Evolutionary conservation across 495 filamentous ascomycete genomes (phyloP), one percentile per base, ranked within the genome.

Genomic region (Hypoxylon cercidicola): DNA sequence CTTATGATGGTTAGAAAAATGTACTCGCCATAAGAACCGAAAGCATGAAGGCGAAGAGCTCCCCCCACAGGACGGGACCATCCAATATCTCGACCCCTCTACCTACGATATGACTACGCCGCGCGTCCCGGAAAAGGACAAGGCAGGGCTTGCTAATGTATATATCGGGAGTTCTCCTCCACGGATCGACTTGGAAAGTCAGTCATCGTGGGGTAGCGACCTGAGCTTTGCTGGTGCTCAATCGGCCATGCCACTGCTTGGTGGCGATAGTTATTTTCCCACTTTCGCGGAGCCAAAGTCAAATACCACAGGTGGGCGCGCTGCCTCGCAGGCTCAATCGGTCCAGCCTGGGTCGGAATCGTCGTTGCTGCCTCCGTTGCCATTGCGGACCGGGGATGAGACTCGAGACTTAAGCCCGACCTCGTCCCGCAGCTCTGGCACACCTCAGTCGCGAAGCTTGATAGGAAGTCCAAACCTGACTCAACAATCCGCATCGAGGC

Each of bases 1-100:
- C 13, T 43, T 32, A 18, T 19, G 16, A 13, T n/a, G 1, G 4
- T 9, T 12, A 68, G 64, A 68, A 20, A 68, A 68, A 63, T 47
- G 35, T 37, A 63, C 54, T 8, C 47, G 30, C 8, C 64, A 15
- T 15, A 51, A 52, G 3, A 52, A 59, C 21, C 59, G 50, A 19
- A 62, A 53, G 45, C 52, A 62, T 30, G 32, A 25, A 1, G 41
- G 32, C 15, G 52, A 67, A 28, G 53, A 61, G 30, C 19, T 28
- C 1, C 45, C 50, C n/a, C 4, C 15, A 37, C 55, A 61, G 41
- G 40, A 2, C 3, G 54, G 41, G 5, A 55, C 43, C 2, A 50
- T 60, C 30, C 50, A 37, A 11, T 66, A 66, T 19, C 10, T 60
- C 30, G 55, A 59, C 4, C 25, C 50, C 3, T 66, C 50, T 15